A percentile compares a stretch with the other conserved stretches of the same genome.
These are phyloP conservation scores for Sonneratia caseolaris DNA, from an alignment of 345 rosid species.

Conservation along the genomic window DNA sequence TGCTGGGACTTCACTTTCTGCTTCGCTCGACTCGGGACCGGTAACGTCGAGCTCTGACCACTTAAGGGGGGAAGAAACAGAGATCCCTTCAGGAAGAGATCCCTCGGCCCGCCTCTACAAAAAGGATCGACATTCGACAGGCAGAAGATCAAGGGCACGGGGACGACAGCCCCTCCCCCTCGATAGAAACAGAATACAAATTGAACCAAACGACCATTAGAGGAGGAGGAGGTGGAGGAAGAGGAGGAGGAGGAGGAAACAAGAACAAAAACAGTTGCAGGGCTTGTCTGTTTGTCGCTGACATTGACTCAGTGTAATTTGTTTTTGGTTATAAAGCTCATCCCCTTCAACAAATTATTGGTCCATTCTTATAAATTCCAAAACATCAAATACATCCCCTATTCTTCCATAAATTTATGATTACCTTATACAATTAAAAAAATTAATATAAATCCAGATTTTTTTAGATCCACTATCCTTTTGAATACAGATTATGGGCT, in stretches of 20 bases:
- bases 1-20: background rate
- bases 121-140: background rate
- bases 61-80: background rate
- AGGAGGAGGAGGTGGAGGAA: slow-evolving; percentile 10
- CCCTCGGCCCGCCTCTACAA: background rate
- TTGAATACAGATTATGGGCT: too few species aligned
- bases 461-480: too few species aligned
- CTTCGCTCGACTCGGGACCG: background rate
- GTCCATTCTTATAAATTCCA: too few species aligned
- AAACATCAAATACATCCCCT: too few species aligned
- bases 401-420: too few species aligned
- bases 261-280: slow-evolving; percentile 41
- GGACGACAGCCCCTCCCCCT: background rate
- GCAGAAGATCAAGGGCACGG: background rate
- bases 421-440: too few species aligned
- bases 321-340: too few species aligned
- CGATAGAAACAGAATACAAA: slow-evolving; percentile 14
- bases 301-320: slow-evolving; percentile 7
- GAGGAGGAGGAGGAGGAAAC: slow-evolving; percentile 17
- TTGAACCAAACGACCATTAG: slow-evolving; percentile 12
- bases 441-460: too few species aligned
- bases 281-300: slow-evolving; percentile 33
- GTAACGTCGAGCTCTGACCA: background rate
- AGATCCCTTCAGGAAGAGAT: background rate
- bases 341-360: too few species aligned